These are phyloP conservation scores for Tylopilus sp. DNA, from an alignment of 768 basidiomycete genomes.

Conservation along the genomic window DNA sequence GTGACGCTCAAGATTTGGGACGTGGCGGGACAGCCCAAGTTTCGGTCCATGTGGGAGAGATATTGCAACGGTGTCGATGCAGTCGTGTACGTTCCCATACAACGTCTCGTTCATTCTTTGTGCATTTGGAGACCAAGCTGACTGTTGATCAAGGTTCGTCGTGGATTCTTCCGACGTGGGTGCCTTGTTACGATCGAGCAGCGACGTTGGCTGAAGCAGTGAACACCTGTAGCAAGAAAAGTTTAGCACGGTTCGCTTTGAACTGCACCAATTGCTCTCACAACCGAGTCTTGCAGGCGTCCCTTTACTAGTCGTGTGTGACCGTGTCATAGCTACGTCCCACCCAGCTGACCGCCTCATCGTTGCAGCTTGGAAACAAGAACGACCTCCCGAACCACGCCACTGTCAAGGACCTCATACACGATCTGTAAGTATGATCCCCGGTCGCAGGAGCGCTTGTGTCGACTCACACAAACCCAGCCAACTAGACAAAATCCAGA, in stretches of 20 bases:
- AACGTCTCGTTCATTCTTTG: neutral
- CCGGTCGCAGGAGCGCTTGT: neutral
- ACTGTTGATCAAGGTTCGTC: constrained; percentile 63
- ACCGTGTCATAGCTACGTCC: no score
- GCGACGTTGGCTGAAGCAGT: constrained; percentile 1
- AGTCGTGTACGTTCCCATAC: constrained; percentile 62
- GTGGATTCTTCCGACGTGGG: constrained; percentile 87
- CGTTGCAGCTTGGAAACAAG: constrained; percentile 80
- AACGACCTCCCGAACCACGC: constrained; percentile 80
- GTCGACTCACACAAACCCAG: constrained; percentile 28
- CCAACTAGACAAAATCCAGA: constrained; percentile 73
- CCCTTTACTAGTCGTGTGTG: constrained; percentile 76
- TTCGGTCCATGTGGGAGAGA: constrained; percentile 93
- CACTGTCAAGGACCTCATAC: constrained; percentile 80
- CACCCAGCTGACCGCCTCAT: no score
- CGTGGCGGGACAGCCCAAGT: constrained; percentile 92
- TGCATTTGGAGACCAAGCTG: constrained; percentile 17
- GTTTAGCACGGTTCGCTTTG: constrained; percentile 80
- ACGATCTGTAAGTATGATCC: constrained; percentile 51
- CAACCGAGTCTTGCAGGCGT: constrained; percentile 66
- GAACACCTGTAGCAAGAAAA: constrained; percentile 56
- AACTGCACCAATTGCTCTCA: constrained; percentile 74
- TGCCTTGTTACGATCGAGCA: constrained; percentile 7
- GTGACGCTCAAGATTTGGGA: constrained; percentile 95
- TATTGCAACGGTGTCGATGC: constrained; percentile 94